Evolutionary conservation across 2,329 filamentous ascomycete species (phyloP).

Genomic region (Cytospora leucostoma): DNA sequence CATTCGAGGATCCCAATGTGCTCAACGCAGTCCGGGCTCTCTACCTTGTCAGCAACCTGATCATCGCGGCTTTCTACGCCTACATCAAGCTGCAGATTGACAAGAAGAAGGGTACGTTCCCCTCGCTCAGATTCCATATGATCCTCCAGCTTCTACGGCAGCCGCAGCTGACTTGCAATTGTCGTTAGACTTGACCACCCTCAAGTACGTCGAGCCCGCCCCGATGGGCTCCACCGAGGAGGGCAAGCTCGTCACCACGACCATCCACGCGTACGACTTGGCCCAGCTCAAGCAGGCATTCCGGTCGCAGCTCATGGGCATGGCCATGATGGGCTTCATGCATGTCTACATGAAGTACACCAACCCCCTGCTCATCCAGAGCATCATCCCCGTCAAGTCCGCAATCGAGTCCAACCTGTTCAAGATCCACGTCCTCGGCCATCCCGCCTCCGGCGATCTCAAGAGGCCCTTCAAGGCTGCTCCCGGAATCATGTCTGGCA

Average conservation of each 20-base stretch:
- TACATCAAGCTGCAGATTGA: slow-evolving; percentile 86
- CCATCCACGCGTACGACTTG: slow-evolving; percentile 91
- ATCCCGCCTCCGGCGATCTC: slow-evolving; percentile 84
- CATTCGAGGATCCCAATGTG: slow-evolving; percentile 78
- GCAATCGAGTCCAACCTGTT: slow-evolving; percentile 93
- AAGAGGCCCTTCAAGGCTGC: slow-evolving; percentile 93
- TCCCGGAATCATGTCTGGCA: slow-evolving; percentile 78
- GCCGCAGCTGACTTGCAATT: slow-evolving; percentile 7
- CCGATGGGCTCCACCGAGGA: slow-evolving; percentile 93
- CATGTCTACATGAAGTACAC: slow-evolving; percentile 99
- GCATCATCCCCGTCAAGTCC: slow-evolving; percentile 95
- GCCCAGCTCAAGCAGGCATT: slow-evolving; percentile 81
- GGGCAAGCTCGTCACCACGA: slow-evolving; percentile 94
- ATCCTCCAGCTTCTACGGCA: not conserved
- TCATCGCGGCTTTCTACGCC: slow-evolving; percentile 83
- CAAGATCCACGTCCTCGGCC: slow-evolving; percentile 91
- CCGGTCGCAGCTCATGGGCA: slow-evolving; percentile 91
- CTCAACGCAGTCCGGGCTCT: slow-evolving; percentile 58
- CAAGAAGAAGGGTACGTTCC: slow-evolving; percentile 86
- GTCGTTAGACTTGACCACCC: slow-evolving; percentile 80
- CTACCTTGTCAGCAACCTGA: slow-evolving; percentile 66
- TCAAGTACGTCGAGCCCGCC: slow-evolving; percentile 97
- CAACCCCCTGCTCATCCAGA: slow-evolving; percentile 98
- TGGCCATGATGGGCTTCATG: slow-evolving; percentile 98
- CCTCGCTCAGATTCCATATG: not conserved